Evolutionary conservation across 2,329 filamentous ascomycete species (phyloP), one percentile per base, ranked within the genome.

Genomic region (Penicillium paneum): DNA sequence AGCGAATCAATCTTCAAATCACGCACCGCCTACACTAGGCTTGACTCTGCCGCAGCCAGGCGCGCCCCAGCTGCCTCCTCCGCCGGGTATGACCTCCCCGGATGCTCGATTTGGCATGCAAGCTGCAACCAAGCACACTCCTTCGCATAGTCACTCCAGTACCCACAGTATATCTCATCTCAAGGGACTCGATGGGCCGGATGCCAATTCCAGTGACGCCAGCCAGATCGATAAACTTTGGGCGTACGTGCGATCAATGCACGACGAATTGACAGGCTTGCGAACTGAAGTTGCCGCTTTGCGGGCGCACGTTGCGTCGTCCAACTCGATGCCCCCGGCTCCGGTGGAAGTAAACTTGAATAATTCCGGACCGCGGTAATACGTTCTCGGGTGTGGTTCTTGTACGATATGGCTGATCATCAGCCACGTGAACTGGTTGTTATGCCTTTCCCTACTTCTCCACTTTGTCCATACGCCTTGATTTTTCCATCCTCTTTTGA

Each of bases 71-170:
- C 65, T 78, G 8, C 76, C 76, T 34, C 76, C 73, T 7, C 71
- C 75, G 21, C 74, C 74, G 41, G 72, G 71, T 19, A 63, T 78
- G 56, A 74, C 62, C 44, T 71, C 76, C 10, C 69, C 75, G 3
- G 76, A 78, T 58, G 58, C 72, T 44, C 74, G 76, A 34, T 78
- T 71, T 56, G 69, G 72, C n/a, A 61, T 77, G 38, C 74, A 76
- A 41, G 67, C 63, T 24, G 60, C 72, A 24, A 60, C 68, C 5
- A 75, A 74, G 41, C 73, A 74, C 49, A 68, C 63, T 3, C 56
- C 69, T 34, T 65, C 67, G 5, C 69, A 71, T 46, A 70, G 66
- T 34, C 71, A 71, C 55, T 67, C 71, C 7, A 70, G 66, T 54
- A 74, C 62, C 35, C 68, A 74, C 52, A 60, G 67, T 31, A 64